Conservation (phyloP, 345 rosid genomes). For the Aquilaria malaccensis region DNA sequence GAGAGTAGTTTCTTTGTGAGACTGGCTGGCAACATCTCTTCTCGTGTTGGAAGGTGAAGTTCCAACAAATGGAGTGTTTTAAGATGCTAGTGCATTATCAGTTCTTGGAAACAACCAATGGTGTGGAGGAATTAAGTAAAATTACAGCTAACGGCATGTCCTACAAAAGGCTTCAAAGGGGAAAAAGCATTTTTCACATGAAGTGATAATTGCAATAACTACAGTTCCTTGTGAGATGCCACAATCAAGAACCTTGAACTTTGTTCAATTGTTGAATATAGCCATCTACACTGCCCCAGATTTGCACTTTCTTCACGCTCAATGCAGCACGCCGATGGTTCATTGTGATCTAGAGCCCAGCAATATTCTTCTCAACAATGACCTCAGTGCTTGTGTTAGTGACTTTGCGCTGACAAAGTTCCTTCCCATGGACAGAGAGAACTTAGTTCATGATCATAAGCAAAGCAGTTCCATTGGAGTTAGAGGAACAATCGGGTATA, state of each 20-base stretch:
- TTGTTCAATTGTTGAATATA: not conserved
- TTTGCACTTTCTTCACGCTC: conserved; percentile 17
- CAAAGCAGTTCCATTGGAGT: conserved; percentile 11
- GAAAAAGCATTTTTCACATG: too few species aligned
- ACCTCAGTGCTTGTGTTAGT: conserved; percentile 6
- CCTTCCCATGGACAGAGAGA: not conserved
- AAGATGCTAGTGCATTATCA: conserved; percentile 5
- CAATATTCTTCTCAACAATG: conserved; percentile 11
- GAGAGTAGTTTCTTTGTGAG: conserved; percentile 17
- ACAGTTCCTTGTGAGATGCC: too few species aligned
- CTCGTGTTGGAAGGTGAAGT: conserved; percentile 5
- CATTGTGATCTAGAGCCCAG: conserved; percentile 25
- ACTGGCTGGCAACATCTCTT: conserved; percentile 14
- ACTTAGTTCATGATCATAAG: not conserved
- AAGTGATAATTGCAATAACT: too few species aligned
- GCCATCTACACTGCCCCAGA: conserved; percentile 8
- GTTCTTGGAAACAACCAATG: conserved; percentile 11
- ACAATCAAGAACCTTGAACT: not conserved
- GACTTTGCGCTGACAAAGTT: conserved; percentile 8
- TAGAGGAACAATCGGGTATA: conserved; percentile 20
- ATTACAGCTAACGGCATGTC: conserved; percentile 8
- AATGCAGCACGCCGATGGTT: conserved; percentile 4
- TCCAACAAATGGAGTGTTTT: conserved; percentile 11
- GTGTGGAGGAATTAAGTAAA: conserved; percentile 9
- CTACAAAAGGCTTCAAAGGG: not conserved